phyloP scores from a whole-genome alignment of 345 rosid species.

The Rhodamnia argentea region DNA sequence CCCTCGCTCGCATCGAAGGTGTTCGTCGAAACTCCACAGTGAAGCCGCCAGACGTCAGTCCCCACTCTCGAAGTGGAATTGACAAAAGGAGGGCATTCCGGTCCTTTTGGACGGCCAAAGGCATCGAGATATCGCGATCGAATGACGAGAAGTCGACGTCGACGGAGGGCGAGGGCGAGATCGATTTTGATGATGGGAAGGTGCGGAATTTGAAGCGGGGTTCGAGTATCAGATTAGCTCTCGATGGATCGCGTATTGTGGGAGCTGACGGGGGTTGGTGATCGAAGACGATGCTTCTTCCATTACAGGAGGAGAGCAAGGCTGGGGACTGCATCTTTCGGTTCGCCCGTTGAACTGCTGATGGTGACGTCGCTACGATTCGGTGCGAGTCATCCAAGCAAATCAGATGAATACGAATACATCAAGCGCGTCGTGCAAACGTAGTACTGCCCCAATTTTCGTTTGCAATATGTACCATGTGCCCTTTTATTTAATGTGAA shows the following conservation, averaged over 20 bases:
- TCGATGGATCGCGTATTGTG: not conserved
- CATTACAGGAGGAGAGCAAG: not conserved
- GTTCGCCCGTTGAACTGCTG: not conserved
- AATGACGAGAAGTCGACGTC: not conserved
- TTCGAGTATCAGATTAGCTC: not conserved
- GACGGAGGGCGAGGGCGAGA: not conserved
- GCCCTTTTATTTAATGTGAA: no score
- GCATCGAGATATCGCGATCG: not conserved
- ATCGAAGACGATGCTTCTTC: not conserved
- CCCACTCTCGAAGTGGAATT: not conserved
- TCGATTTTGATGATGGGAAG: not conserved
- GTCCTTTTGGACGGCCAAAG: not conserved
- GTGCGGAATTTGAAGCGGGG: not conserved
- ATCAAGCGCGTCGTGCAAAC: not conserved
- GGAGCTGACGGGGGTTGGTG: not conserved
- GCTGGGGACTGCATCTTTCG: not conserved
- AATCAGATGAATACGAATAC: not conserved
- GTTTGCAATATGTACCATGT: no score
- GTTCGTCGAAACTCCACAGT: slow-evolving; percentile 52
- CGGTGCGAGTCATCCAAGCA: not conserved
- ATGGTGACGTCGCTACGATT: not conserved
- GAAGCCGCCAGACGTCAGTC: slow-evolving; percentile 1
- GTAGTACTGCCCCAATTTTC: not conserved
- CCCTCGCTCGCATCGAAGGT: slow-evolving; percentile 6
- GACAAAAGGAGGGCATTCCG: not conserved